Base-by-base conservation (phyloP, 2,329 filamentous ascomycete genomes). In the Cladosporium oxysporum region DNA sequence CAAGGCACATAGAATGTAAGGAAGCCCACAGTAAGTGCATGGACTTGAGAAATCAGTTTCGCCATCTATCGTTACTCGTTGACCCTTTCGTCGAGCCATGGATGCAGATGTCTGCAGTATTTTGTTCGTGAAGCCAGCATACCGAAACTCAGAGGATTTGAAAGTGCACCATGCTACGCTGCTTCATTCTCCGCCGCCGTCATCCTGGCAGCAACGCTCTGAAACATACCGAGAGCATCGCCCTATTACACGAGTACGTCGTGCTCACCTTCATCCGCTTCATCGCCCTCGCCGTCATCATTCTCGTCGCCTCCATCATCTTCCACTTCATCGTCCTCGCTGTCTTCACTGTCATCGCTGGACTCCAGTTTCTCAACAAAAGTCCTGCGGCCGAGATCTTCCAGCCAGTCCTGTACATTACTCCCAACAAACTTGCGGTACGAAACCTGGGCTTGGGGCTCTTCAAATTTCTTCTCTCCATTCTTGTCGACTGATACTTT, bases 291-390 rank as follows among this genome's bases (percentile, higher is more conserved):
- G 16, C 23, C 16, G 10, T 14, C 12, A 16, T 18, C 23, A 16
- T 29, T 12, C 29, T 16, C 21, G 0, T 29, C 52, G 33, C 58
- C 12, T 8, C 10, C 31, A 33, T 33, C 31, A 33, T 11, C 31
- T 11, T 33, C 31, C 31, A 11, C 21, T 26, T 64, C 66, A 21
- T 67, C 67, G 60, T 65, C 66, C 31, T 62, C 31, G 12, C 65
- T 55, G 10, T 60, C 58, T 6, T 60, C 58, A n/a, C 35, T 31
- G 2, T 52, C 18, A 16, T 14, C 28, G 12, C 37, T 21, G 29
- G 37, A 12, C 4, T 29, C 29, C n/a, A 18, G 18, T 16, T 28
- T 18, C 16, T 62, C 47, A 35, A 37, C 7, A 31, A 31, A 55
- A 16, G 64, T 16, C 3, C 49, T 23, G 14, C 31, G 21, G 14